Evolutionary conservation across 441 rosid species (phyloP).

Genomic region (Populus tomentosa): DNA sequence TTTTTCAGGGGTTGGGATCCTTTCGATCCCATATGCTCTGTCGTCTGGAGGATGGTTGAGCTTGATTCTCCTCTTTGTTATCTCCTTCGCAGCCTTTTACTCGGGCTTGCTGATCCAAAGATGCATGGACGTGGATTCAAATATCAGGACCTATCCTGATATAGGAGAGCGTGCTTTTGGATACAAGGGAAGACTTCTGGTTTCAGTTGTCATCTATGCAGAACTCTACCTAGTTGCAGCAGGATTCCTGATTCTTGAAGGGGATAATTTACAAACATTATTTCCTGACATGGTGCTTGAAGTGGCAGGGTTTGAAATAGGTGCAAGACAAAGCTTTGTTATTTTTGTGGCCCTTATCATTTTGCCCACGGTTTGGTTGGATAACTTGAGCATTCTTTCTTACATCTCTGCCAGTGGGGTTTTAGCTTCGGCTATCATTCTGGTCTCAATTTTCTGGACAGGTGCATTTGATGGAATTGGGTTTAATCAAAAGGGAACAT

Average conservation of each 20-base stretch:
- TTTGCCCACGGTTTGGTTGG: slow-evolving; percentile 78
- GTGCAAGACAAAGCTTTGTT: slow-evolving; percentile 54
- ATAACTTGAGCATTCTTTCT: slow-evolving; percentile 68
- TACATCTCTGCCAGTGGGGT: slow-evolving; percentile 88
- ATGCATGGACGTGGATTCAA: slow-evolving; percentile 72
- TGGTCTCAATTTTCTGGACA: slow-evolving; percentile 58
- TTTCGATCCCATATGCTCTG: slow-evolving; percentile 77
- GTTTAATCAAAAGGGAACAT: slow-evolving; percentile 42
- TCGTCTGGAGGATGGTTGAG: slow-evolving; percentile 94
- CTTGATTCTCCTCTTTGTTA: slow-evolving; percentile 48
- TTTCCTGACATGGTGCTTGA: slow-evolving; percentile 43
- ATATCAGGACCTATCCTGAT: slow-evolving; percentile 71
- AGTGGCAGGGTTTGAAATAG: slow-evolving; percentile 38
- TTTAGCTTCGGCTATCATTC: slow-evolving; percentile 67
- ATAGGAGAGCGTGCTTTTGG: slow-evolving; percentile 89
- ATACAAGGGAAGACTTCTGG: slow-evolving; percentile 48
- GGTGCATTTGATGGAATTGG: slow-evolving; percentile 79
- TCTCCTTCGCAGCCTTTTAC: slow-evolving; percentile 62
- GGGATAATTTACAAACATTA: slow-evolving; percentile 66
- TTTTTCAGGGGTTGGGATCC: slow-evolving; percentile 75
- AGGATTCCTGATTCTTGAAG: slow-evolving; percentile 84
- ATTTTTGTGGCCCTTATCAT: slow-evolving; percentile 66
- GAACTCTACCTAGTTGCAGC: slow-evolving; percentile 83
- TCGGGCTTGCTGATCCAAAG: slow-evolving; percentile 60
- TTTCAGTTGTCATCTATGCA: slow-evolving; percentile 55